Percentiles rank a stretch among this genome's conserved stretches.
phyloP scores from a whole-genome alignment of 345 rosid species.

The Eucalyptus fibrosa region DNA sequence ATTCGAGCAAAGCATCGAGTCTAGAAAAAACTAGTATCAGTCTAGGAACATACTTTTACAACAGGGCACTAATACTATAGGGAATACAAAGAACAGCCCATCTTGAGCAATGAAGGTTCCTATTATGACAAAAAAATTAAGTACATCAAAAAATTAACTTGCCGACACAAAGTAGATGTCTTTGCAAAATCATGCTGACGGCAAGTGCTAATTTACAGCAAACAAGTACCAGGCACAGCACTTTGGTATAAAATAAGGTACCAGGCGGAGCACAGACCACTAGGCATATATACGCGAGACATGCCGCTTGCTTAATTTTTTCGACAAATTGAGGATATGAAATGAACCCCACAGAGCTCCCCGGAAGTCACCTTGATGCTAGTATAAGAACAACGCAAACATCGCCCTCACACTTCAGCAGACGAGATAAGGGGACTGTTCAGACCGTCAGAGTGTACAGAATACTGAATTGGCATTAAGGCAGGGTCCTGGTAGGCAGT shows the following conservation, averaged over 20 bases:
- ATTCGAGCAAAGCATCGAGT: not conserved
- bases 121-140: not conserved
- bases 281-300: not conserved
- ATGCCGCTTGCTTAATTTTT: not conserved
- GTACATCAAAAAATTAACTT: not conserved
- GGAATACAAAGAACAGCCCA: not conserved
- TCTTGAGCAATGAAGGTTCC: not conserved
- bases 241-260: not conserved
- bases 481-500: conserved; percentile 82
- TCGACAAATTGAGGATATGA: not conserved
- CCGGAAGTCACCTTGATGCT: not conserved
- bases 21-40: not conserved
- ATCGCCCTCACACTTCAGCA: conserved; percentile 8
- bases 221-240: not conserved
- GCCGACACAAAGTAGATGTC: not conserved
- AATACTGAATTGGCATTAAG: conserved; percentile 41
- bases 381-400: not conserved
- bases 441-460: conserved; percentile 38
- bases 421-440: conserved; percentile 57
- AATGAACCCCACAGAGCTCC: not conserved
- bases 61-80: not conserved
- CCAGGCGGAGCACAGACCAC: not conserved
- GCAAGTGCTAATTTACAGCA: not conserved
- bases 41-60: not conserved
- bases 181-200: not conserved